Percentiles rank a stretch among this genome's conserved stretches.
Evolutionary conservation across 1,139 yeast genomes (phyloP).

Genomic region (Diutina catenulata): DNA sequence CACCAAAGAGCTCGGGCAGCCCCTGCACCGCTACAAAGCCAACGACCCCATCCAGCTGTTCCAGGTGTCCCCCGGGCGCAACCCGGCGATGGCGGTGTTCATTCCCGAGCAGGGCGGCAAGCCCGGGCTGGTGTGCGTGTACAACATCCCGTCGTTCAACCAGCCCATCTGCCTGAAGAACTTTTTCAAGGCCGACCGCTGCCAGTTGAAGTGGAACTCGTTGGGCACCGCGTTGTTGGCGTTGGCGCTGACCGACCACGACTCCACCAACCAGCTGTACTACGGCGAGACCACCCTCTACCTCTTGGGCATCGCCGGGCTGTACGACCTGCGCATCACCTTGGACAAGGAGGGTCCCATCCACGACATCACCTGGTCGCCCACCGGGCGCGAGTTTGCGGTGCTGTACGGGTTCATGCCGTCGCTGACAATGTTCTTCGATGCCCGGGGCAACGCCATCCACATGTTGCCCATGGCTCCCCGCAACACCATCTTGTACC

Average conservation of each 20-base stretch:
- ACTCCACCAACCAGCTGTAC: conserved; percentile 84
- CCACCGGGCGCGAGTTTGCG: conserved; percentile 92
- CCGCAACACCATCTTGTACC: conserved; percentile 79
- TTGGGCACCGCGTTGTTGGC: conserved; percentile 86
- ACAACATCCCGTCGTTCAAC: conserved; percentile 60
- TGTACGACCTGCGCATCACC: conserved; percentile 69
- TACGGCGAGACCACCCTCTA: conserved; percentile 95
- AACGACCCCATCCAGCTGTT: conserved; percentile 51
- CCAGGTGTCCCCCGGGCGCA: conserved; percentile 74
- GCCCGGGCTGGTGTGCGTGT: conserved; percentile 83
- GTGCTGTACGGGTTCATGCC: conserved; percentile 98
- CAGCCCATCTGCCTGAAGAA: conserved; percentile 80
- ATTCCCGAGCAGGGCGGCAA: conserved; percentile 75
- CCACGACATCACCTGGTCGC: conserved; percentile 97
- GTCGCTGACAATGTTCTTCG: conserved; percentile 87
- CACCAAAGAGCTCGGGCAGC: conserved; percentile 30
- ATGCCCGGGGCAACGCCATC: conserved; percentile 82
- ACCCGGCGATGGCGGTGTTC: conserved; percentile 87
- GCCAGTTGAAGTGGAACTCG: conserved; percentile 86
- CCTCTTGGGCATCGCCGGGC: conserved; percentile 82
- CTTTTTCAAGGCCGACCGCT: conserved; percentile 91
- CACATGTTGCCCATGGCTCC: conserved; percentile 80
- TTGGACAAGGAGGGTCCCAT: conserved; percentile 92
- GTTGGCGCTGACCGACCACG: conserved; percentile 92
- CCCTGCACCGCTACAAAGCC: conserved; percentile 49